Evolutionary conservation across 495 filamentous ascomycete genomes (phyloP).

Genomic region (Penicillium flavigenum): DNA sequence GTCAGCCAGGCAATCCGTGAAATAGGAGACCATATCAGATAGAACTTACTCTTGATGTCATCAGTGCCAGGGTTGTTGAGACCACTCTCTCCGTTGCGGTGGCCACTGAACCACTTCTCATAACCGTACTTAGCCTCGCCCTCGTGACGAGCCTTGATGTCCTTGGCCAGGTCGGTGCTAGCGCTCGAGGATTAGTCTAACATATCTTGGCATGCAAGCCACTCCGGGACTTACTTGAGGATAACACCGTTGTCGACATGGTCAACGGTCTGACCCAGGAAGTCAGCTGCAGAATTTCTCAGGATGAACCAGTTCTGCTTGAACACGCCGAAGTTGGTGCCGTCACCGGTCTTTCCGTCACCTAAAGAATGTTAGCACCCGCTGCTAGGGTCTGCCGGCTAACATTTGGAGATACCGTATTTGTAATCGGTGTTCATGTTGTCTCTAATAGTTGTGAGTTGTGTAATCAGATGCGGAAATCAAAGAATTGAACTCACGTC

Average conservation of each 20-base stretch:
- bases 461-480: not conserved
- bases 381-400: not conserved
- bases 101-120: constrained; percentile 30
- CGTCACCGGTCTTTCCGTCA: constrained; percentile 32
- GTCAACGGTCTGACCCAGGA: constrained; percentile 19
- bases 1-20: not conserved
- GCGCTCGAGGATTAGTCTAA: not conserved
- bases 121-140: constrained; percentile 27
- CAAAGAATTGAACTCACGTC: constrained; percentile 22
- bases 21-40: not conserved
- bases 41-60: constrained; percentile 26
- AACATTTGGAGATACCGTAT: constrained; percentile 24
- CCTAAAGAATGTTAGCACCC: constrained; percentile 19
- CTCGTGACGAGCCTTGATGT: constrained; percentile 31
- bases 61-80: constrained; percentile 24
- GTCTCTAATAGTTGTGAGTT: constrained; percentile 17
- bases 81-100: constrained; percentile 28
- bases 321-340: constrained; percentile 36
- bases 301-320: constrained; percentile 46
- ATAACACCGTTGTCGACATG: constrained; percentile 26
- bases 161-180: constrained; percentile 25
- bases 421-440: constrained; percentile 40
- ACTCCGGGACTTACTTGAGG: constrained; percentile 26
- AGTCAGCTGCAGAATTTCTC: constrained; percentile 29
- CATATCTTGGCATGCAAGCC: not conserved